Percentiles rank a stretch among this genome's conserved stretches.
Conservation (phyloP, 495 filamentous ascomycete species). For the Podospora sp. region DNA sequence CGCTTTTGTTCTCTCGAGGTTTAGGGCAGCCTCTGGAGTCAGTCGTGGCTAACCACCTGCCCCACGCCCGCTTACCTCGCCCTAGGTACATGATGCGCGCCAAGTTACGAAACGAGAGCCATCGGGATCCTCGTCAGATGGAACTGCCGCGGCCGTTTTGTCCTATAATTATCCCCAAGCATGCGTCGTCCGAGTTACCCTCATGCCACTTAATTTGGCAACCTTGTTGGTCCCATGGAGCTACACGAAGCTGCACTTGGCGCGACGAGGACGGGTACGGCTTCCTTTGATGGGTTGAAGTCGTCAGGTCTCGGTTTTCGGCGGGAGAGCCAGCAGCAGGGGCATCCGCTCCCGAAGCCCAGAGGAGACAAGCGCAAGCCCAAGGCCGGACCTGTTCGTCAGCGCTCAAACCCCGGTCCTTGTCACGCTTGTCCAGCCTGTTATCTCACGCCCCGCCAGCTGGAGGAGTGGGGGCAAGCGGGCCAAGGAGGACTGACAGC, state of each 20-base stretch:
- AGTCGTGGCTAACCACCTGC: background rate
- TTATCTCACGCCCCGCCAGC: background rate
- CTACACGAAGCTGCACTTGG: background rate
- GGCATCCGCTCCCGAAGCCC: background rate
- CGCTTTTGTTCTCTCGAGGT: background rate
- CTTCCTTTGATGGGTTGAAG: background rate
- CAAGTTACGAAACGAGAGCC: background rate
- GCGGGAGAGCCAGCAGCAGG: background rate
- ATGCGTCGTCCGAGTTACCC: background rate
- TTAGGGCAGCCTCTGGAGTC: background rate
- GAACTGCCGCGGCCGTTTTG: background rate
- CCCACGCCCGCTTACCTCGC: background rate
- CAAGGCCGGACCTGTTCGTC: background rate
- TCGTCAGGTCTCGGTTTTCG: background rate
- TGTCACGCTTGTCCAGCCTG: background rate
- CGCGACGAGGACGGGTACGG: background rate
- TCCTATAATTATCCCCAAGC: background rate
- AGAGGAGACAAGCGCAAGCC: background rate
- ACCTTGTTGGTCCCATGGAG: background rate
- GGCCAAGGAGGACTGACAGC: background rate
- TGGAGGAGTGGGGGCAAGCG: background rate
- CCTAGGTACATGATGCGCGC: background rate
- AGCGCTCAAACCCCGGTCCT: background rate
- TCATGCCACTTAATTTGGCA: background rate
- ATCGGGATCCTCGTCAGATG: background rate